Conservation (phyloP, 371 early-diverging fungal species). For the Syncephalis plumigaleata region DNA sequence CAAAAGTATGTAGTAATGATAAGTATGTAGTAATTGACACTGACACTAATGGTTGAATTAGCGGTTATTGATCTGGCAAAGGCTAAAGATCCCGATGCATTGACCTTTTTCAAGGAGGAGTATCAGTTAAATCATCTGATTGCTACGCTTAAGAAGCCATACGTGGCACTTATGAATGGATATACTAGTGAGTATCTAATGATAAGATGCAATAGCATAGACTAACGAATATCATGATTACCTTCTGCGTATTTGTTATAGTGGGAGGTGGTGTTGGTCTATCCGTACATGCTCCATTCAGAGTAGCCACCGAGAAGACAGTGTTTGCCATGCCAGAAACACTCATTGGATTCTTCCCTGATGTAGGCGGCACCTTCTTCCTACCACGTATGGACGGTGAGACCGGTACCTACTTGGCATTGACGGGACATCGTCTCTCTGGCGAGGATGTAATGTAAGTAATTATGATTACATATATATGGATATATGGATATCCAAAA, state of each 20-base stretch:
- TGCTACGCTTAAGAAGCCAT: conserved; percentile 69
- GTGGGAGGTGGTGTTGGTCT: conserved; percentile 93
- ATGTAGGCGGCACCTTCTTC: conserved; percentile 89
- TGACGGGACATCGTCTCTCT: conserved; percentile 70
- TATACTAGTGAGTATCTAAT: conserved; percentile 42
- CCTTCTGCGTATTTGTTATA: neutral
- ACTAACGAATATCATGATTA: neutral
- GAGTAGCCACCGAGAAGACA: conserved; percentile 86
- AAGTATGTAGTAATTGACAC: conserved; percentile 2
- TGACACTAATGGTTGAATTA: conserved; percentile 11
- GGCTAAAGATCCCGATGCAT: conserved; percentile 30
- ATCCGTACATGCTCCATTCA: conserved; percentile 87
- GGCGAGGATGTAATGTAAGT: conserved; percentile 69
- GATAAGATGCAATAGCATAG: too few species aligned
- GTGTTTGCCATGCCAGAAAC: conserved; percentile 89
- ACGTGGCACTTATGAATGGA: conserved; percentile 79
- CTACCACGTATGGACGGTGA: conserved; percentile 82
- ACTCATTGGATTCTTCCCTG: conserved; percentile 81
- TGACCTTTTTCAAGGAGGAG: conserved; percentile 79
- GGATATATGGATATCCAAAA: too few species aligned
- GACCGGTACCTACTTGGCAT: conserved; percentile 78
- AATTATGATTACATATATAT: neutral
- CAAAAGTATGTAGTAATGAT: conserved; percentile 24
- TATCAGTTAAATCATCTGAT: conserved; percentile 80
- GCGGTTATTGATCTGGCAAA: conserved; percentile 15